phyloP scores from a whole-genome alignment of 495 filamentous ascomycete genomes.

The Durotheca rogersii region DNA sequence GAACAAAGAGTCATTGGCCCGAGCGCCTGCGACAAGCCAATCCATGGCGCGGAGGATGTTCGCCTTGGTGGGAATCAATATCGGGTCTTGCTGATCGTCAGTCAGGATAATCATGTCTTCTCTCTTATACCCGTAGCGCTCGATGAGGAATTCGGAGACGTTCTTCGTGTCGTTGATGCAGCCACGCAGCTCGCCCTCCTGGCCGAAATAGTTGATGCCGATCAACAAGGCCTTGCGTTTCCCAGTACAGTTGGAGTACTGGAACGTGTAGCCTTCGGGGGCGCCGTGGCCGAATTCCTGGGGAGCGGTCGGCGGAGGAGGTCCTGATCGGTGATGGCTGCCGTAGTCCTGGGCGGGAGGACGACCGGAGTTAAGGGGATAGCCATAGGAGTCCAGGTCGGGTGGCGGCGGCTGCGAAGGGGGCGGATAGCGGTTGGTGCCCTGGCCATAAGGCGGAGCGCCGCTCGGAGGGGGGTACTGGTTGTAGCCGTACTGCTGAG shows the following conservation, averaged over 20 bases:
- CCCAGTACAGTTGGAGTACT: conserved; percentile 87
- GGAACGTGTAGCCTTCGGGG: conserved; percentile 58
- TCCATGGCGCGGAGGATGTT: conserved; percentile 53
- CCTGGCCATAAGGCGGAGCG: conserved; percentile 32
- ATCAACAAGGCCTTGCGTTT: conserved; percentile 85
- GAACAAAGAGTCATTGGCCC: conserved; percentile 53
- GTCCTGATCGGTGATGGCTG: conserved; percentile 41
- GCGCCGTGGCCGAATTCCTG: conserved; percentile 53
- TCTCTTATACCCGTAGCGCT: conserved; percentile 64
- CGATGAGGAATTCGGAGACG: conserved; percentile 78
- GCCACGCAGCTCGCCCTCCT: conserved; percentile 78
- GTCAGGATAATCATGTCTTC: conserved; percentile 56
- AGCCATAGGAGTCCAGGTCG: conserved; percentile 41
- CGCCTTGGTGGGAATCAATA: conserved; percentile 47
- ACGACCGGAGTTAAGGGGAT: conserved; percentile 35
- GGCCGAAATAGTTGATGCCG: conserved; percentile 92
- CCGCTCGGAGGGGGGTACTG: conserved; percentile 13
- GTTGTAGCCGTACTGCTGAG: conserved; percentile 22
- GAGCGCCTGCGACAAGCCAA: conserved; percentile 49
- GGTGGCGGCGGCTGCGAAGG: conserved; percentile 37
- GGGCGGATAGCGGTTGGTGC: conserved; percentile 36
- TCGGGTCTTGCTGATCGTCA: conserved; percentile 47
- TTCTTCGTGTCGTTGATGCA: conserved; percentile 97
- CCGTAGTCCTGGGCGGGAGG: conserved; percentile 28
- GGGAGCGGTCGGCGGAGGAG: conserved; percentile 47